A percentile compares a stretch with the other conserved stretches of the same genome.
phyloP scores from a whole-genome alignment of 495 filamentous ascomycete species.

The Aspergillus ostianus region DNA sequence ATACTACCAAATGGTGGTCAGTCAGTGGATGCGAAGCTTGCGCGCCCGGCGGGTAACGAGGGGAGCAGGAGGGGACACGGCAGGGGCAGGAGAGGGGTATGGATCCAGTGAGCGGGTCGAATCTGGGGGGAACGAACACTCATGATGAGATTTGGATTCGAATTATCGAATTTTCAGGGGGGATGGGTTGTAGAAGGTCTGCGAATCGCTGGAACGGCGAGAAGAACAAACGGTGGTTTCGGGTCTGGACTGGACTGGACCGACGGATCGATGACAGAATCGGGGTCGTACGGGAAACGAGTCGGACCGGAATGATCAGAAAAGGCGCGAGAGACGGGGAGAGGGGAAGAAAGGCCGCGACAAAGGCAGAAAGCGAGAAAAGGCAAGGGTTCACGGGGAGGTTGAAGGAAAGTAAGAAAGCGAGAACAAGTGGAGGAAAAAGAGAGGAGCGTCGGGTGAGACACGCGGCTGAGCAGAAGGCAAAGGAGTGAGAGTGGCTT shows the following conservation, averaged over 20 bases:
- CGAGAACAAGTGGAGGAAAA: neutral
- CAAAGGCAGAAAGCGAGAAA: slow-evolving; percentile 5
- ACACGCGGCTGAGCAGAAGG: slow-evolving; percentile 14
- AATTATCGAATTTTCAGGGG: neutral
- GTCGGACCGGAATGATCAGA: neutral
- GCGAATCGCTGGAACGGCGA: neutral
- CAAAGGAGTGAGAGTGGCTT: neutral
- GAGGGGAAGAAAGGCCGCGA: neutral
- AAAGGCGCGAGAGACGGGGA: neutral
- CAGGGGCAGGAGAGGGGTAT: neutral
- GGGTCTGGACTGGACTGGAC: neutral
- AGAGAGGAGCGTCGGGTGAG: slow-evolving; percentile 13
- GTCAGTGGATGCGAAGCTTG: slow-evolving; percentile 7
- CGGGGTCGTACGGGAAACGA: slow-evolving; percentile 16
- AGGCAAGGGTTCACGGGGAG: neutral
- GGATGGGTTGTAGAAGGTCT: too few relatives aligned
- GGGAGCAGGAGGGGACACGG: neutral
- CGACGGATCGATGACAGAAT: slow-evolving; percentile 6
- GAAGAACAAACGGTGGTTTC: neutral
- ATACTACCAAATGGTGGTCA: slow-evolving; percentile 20
- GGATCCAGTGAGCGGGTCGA: neutral
- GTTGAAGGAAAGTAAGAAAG: slow-evolving; percentile 6
- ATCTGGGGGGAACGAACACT: neutral
- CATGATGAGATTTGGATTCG: neutral
- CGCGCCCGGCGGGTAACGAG: slow-evolving; percentile 7